Base-by-base conservation (phyloP, 1,284 basidiomycete genomes). In the Malassezia obtusa region DNA sequence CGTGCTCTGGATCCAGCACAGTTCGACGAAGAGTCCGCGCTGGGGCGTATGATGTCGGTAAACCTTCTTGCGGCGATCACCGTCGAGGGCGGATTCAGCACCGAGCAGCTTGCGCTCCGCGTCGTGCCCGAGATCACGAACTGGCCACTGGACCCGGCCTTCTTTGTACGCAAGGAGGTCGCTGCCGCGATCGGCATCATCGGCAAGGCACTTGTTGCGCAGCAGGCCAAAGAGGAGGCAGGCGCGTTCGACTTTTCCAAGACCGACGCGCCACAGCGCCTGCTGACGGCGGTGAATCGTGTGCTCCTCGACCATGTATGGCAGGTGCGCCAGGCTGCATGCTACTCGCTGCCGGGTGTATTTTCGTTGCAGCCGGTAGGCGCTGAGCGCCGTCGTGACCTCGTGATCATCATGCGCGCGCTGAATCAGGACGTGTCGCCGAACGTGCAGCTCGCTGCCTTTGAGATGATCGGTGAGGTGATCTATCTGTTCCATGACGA, bases 401-500 rank as follows among this genome's bases (percentile, higher is more conserved):
- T 68, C 28, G 62, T 73, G 3, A 11, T 56, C 8, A 55, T 61
- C 35, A 60, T 73, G 58, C 63, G 65, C 2, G 51, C 61, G 0
- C 80, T 94, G 21, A 79, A 83, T n/a, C 74, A 74, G 21, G 87
- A 91, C 68, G 79, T 81, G 30, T 80, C 81, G 21, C 76, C 81
- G 5, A 79, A 82, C 17, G 89, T 95, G 19, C 83, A 88, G 24
- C 81, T 82, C 19, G 87, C 87, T 1, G 83, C 87, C 1, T 80
- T 95, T 31, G 90, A 96, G 71, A 81, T 88, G 31, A 81, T 95
- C 7, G 92, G 91, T 6, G 91, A 96, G 73, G 82, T 91, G 22
- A 83, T 96, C 59, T 83, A 87, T 73, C 82, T 87, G 5, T 98
- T 98, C 72, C 79, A 81, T 50, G 77, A 80, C 19, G 81, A 83